Base-by-base conservation (phyloP, 139 green algal genomes). In the Auxenochlorella protothecoides region DNA sequence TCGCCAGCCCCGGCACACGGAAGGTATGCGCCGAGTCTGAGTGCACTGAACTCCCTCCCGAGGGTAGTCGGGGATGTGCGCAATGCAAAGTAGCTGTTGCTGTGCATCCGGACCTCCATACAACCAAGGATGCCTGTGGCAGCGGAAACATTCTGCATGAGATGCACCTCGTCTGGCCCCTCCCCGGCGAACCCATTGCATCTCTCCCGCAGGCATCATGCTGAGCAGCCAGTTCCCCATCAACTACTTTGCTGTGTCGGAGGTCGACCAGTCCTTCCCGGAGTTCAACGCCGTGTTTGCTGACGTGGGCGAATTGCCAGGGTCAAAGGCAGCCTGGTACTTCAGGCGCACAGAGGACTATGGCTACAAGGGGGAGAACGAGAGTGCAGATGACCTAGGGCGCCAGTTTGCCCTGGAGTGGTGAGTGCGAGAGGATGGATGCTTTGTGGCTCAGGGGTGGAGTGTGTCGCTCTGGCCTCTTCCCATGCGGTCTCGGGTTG, bases 231-330 rank as follows among this genome's bases (percentile, higher is more conserved):
- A 95, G 66, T 97, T 97, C 74, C 84, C 89, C 3, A 81, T 91
- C 73, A 97, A 97, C 85, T 97, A 97, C 83, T 97, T 97, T 68
- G 80, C 81, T 12, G 68, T 97, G 4, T 84, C 83, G 3, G 87
- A 92, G 63, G 72, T 97, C 27, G 87, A 96, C 66, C 91, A 96
- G 78, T 87, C 72, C 70, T 96, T 84, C 56, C 56, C 67, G 15
- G 87, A 93, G 8, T 89, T 93, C 56, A 69, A 66, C 9, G 66
- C 63, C 4, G 52, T 5, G 16, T 4, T 4, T 68, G 69, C 69
- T 76, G 75, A 71, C n/a, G 57, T 75, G 59, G 64, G 63, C 5
- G 16, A 59, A 14, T 71, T 80, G n/a, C 66, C 70, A 2, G 71
- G 67, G 4, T 56, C 68, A 8, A 15, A 51, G 27, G 69, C 59